A percentile compares a stretch with the other conserved stretches of the same genome.
Evolutionary conservation across 345 rosid species (phyloP).

Genomic region (Syzygium jambos): DNA sequence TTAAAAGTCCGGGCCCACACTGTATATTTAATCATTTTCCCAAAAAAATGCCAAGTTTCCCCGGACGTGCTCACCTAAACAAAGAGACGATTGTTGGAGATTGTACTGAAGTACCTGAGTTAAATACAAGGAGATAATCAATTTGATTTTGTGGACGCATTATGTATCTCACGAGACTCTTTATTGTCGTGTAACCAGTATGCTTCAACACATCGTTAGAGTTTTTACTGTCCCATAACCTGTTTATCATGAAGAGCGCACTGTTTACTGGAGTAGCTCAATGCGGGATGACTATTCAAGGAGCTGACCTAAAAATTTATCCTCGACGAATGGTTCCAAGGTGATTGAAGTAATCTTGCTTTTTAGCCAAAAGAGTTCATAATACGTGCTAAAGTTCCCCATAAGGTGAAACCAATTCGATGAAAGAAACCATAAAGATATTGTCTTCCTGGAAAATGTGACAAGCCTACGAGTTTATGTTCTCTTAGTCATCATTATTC

Average conservation of each 20-base stretch:
- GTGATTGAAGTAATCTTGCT: background rate
- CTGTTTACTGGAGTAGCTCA: background rate
- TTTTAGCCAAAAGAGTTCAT: background rate
- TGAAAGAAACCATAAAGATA: background rate
- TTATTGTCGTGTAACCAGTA: background rate
- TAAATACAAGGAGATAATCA: background rate
- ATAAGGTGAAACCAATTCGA: background rate
- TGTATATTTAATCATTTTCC: no score
- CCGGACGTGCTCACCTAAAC: background rate
- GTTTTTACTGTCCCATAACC: background rate
- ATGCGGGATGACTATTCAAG: background rate
- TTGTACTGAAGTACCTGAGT: background rate
- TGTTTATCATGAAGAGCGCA: background rate
- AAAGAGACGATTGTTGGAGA: background rate
- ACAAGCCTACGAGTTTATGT: background rate
- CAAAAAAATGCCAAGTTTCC: background rate
- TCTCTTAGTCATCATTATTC: background rate
- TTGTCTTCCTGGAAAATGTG: background rate
- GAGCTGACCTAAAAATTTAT: background rate
- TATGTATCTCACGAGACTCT: background rate
- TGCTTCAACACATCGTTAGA: background rate
- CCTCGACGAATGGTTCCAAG: background rate
- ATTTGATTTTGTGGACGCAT: background rate
- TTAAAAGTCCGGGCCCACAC: no score
- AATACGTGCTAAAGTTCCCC: background rate